Evolutionary conservation across 2,329 filamentous ascomycete genomes (phyloP).

Genomic region (Cercospora beticola): DNA sequence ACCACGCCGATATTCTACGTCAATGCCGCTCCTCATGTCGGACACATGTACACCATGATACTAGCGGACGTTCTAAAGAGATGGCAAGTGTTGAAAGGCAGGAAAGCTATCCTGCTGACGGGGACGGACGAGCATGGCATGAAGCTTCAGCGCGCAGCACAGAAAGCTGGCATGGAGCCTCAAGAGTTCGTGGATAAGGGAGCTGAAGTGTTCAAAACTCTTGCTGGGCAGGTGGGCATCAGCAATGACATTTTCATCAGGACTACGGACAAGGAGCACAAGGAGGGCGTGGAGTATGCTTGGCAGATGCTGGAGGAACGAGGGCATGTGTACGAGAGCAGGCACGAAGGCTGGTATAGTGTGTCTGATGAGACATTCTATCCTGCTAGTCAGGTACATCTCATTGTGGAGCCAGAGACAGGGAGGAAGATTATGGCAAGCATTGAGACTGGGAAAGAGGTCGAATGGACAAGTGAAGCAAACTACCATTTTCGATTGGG

Average conservation of each 20-base stretch:
- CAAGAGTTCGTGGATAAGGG: constrained; percentile 88
- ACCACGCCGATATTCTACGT: constrained; percentile 99
- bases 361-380: constrained; percentile 97
- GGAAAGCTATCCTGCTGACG: constrained; percentile 73
- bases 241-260: constrained; percentile 85
- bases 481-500: constrained; percentile 96
- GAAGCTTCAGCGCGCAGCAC: constrained; percentile 89
- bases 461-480: constrained; percentile 89
- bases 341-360: constrained; percentile 82
- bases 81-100: constrained; percentile 77
- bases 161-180: constrained; percentile 66
- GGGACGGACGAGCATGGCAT: constrained; percentile 97
- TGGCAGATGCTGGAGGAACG: constrained; percentile 75
- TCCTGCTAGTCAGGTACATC: constrained; percentile 70
- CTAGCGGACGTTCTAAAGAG: constrained; percentile 88
- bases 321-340: constrained; percentile 26
- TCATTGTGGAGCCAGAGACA: constrained; percentile 73
- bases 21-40: constrained; percentile 93
- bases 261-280: constrained; percentile 81
- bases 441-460: constrained; percentile 84
- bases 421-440: constrained; percentile 75
- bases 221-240: constrained; percentile 69
- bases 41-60: constrained; percentile 91
- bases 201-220: constrained; percentile 72
- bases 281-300: constrained; percentile 81